Percentiles rank a stretch among this genome's conserved stretches.
phyloP scores from a whole-genome alignment of 768 basidiomycete genomes.

The Lactarius sp. region DNA sequence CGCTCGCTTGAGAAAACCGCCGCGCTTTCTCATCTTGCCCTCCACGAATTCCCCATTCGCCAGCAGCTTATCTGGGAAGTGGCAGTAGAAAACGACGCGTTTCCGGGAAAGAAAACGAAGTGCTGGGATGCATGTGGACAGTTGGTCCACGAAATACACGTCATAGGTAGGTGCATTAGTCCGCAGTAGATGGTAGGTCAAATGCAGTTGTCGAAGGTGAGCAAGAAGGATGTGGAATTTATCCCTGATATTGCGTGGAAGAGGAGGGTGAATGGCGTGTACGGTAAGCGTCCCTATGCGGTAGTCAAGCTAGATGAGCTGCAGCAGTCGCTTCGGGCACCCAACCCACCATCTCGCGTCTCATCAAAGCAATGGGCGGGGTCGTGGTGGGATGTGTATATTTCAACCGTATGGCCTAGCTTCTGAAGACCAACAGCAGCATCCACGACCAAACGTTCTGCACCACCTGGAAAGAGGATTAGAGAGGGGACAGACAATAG shows the following conservation, averaged over 20 bases:
- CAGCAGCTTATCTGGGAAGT: slow-evolving; percentile 94
- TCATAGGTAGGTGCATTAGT: slow-evolving; percentile 54
- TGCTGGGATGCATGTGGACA: slow-evolving; percentile 87
- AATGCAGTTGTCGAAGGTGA: slow-evolving; percentile 82
- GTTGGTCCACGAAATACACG: slow-evolving; percentile 91
- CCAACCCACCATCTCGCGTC: slow-evolving; percentile 72
- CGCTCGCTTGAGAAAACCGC: slow-evolving; percentile 56
- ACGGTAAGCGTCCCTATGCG: slow-evolving; percentile 71
- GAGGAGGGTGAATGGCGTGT: slow-evolving; percentile 62
- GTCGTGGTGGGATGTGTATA: slow-evolving; percentile 94
- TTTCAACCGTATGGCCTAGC: slow-evolving; percentile 77
- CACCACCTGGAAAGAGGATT: slow-evolving; percentile 60
- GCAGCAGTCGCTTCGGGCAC: not conserved
- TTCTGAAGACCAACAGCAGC: slow-evolving; percentile 85
- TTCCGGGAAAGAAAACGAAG: slow-evolving; percentile 60
- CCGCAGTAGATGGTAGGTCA: slow-evolving; percentile 60
- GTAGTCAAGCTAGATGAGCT: not conserved
- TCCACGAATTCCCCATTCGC: slow-evolving; percentile 64
- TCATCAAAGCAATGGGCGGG: slow-evolving; percentile 87
- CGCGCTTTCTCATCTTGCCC: slow-evolving; percentile 40
- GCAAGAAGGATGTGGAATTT: slow-evolving; percentile 88
- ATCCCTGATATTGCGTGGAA: slow-evolving; percentile 75
- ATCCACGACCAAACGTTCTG: slow-evolving; percentile 92
- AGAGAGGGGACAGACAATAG: not conserved
- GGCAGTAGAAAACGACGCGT: slow-evolving; percentile 95